Percentiles rank a stretch among this genome's conserved stretches.
These are phyloP conservation scores for Ophiostoma quercus DNA, from an alignment of 2,329 filamentous ascomycete species.

Conservation along the genomic window DNA sequence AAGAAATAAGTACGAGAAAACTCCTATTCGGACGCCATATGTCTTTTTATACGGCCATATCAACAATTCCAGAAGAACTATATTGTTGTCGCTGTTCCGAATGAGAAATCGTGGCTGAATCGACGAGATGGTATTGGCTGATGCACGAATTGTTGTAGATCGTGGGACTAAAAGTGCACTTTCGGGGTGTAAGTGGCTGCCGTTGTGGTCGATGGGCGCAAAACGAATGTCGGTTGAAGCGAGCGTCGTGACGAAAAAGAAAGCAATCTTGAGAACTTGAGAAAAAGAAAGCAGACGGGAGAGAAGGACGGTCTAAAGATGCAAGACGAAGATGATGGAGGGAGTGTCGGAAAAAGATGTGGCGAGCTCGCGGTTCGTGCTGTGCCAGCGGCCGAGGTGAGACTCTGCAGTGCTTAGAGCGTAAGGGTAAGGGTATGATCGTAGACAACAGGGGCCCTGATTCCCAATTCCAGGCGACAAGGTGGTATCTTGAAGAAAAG, in stretches of 20 bases:
- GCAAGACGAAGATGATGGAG: background rate
- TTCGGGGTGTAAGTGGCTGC: background rate
- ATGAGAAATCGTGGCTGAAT: background rate
- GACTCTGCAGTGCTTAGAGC: background rate
- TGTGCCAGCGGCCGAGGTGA: background rate
- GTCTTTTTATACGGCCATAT: background rate
- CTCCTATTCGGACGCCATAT: slow-evolving; percentile 10
- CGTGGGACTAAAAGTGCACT: slow-evolving; percentile 1
- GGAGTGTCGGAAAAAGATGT: background rate
- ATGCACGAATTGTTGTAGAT: background rate
- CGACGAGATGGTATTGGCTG: background rate
- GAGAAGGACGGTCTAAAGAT: background rate
- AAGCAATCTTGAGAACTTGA: background rate
- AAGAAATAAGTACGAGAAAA: background rate
- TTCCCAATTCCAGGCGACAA: background rate
- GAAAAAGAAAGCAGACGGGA: background rate
- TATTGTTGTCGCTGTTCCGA: background rate
- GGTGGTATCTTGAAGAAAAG: background rate
- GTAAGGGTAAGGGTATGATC: background rate
- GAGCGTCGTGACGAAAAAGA: background rate
- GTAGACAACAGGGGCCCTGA: background rate
- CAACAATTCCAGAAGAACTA: background rate
- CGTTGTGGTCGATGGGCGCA: background rate
- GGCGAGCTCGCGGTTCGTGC: slow-evolving; percentile 10
- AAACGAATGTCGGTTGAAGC: background rate